Evolutionary conservation across 148 eudicot species (phyloP).

Genomic region (Pouteria glomerata): DNA sequence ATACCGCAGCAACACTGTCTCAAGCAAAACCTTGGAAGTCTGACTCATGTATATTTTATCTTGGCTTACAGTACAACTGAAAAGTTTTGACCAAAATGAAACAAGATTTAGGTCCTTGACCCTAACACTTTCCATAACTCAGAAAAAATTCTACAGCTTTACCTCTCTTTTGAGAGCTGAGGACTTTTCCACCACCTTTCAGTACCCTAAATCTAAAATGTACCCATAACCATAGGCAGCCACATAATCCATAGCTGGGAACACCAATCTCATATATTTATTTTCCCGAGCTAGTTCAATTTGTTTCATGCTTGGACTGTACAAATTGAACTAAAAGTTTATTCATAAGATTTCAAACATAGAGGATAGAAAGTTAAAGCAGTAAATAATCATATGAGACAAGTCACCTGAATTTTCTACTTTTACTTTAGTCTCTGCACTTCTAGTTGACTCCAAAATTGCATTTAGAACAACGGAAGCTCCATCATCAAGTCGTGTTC

Average conservation of each 20-base stretch:
- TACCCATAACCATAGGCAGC: background rate
- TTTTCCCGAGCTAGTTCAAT: background rate
- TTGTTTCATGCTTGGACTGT: background rate
- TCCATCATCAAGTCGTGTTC: constrained; percentile 42
- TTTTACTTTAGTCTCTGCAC: constrained; percentile 28
- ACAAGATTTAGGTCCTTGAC: background rate
- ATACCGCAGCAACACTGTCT: too few relatives aligned
- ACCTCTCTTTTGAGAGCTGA: background rate
- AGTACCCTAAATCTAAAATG: background rate
- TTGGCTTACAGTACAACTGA: too few relatives aligned
- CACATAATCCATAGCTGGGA: background rate
- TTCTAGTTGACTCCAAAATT: constrained; percentile 53
- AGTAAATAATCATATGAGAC: background rate
- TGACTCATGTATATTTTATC: too few relatives aligned
- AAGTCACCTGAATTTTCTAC: constrained; percentile 47
- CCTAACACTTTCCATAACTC: background rate
- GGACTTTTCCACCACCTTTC: background rate
- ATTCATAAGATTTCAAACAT: background rate
- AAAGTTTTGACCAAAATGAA: too few relatives aligned
- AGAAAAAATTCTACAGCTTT: background rate
- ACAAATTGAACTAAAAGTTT: background rate
- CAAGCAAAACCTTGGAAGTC: too few relatives aligned
- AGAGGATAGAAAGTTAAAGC: background rate
- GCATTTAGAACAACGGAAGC: constrained; percentile 65
- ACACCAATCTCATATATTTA: background rate